Evolutionary conservation across 1,139 yeast genomes (phyloP).

Genomic region (Sugiyamaella xylanicola): DNA sequence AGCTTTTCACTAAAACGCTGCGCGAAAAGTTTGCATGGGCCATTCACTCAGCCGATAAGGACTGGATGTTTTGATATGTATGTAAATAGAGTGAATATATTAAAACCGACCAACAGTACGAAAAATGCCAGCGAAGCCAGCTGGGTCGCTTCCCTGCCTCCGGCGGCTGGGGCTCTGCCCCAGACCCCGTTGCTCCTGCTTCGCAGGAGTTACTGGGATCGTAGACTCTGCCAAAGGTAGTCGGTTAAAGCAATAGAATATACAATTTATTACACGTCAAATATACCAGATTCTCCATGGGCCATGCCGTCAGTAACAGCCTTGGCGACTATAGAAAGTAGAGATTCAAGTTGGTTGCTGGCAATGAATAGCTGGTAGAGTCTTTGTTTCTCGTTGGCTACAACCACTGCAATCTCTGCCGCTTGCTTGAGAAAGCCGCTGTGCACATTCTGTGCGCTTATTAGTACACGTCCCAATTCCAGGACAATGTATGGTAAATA

Average conservation of each 20-base stretch:
- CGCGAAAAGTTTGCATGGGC: slow-evolving; percentile 97
- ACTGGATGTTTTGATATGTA: slow-evolving; percentile 72
- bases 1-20: slow-evolving; percentile 84
- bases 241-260: too few relatives aligned
- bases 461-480: slow-evolving; percentile 59
- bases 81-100: not conserved
- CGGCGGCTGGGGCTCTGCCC: too few relatives aligned
- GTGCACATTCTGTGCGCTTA: slow-evolving; percentile 42
- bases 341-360: slow-evolving; percentile 64
- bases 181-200: too few relatives aligned
- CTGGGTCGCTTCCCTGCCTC: too few relatives aligned
- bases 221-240: too few relatives aligned
- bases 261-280: slow-evolving; percentile 21
- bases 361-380: slow-evolving; percentile 57
- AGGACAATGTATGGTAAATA: slow-evolving; percentile 76
- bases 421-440: slow-evolving; percentile 53
- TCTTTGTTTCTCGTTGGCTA: slow-evolving; percentile 53
- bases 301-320: slow-evolving; percentile 53
- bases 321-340: slow-evolving; percentile 60
- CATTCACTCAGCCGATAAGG: slow-evolving; percentile 80
- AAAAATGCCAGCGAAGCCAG: too few relatives aligned
- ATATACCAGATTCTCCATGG: slow-evolving; percentile 37
- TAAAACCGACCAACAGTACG: too few relatives aligned
- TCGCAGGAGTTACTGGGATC: too few relatives aligned
- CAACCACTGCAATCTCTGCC: slow-evolving; percentile 56